Evolutionary conservation across 257 asterid species (phyloP), one percentile per base, ranked within the genome.

Genomic region (Cinchona pubescens): DNA sequence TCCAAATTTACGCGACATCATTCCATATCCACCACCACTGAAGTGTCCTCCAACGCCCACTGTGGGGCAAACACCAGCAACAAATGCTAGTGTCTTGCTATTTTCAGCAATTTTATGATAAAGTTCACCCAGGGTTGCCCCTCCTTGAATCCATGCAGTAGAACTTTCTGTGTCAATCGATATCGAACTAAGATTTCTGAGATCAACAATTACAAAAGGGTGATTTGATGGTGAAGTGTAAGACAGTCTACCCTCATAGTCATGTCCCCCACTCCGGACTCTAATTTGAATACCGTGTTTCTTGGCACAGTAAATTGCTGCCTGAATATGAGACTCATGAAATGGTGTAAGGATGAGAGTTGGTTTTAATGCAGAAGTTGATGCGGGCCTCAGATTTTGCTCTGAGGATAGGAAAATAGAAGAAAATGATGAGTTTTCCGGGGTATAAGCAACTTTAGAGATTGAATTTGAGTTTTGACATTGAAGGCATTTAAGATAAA

Each of bases 401-500:
- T 16, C n/a, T 0, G 40, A 7, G 18, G 77, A 59, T 59, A 27
- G 27, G 7, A 73, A 16, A 61, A 62, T 45, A n/a, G 40, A 11
- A 4, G 0, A 16, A 42, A 42, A 73, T 8, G 77, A 59, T 19
- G 71, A 38, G 12, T 61, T 73, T 40, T 43, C 45, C 3, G 70
- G 77, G 5, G 43, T 27, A 61, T 53, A 73, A 35, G 30, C 35
- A 61, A 61, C 21, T 4, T 43, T 7, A 9, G 42, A 16, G n/a
- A 68, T 27, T 14, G 60, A 68, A 30, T 37, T 16, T 14, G 70
- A 21, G 51, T 58, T 40, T 5, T 27, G 49, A 21, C 71, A 38
- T 18, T 8, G 10, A 16, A 60, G 62, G 46, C 78, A 74, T 40
- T 74, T 25, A 15, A 74, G 71, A 49, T 61, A 74, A 43, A 49